These are phyloP conservation scores for Violaceomyces palustris DNA, from an alignment of 1,284 basidiomycete species.

Conservation along the genomic window DNA sequence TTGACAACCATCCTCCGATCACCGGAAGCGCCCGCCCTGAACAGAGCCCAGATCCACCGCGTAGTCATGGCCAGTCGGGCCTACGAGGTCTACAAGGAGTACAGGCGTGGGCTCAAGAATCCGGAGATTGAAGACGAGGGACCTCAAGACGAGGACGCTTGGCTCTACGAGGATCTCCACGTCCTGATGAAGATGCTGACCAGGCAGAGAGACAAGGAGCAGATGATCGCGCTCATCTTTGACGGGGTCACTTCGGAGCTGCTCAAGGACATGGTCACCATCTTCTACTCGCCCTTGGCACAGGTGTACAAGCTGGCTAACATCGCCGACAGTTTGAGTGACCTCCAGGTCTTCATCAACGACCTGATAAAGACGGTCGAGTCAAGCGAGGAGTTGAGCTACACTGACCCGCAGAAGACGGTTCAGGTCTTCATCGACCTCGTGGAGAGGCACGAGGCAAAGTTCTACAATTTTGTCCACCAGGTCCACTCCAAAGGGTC, in stretches of 20 bases:
- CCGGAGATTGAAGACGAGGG: slow-evolving; percentile 61
- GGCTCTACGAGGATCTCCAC: slow-evolving; percentile 51
- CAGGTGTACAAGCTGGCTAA: slow-evolving; percentile 97
- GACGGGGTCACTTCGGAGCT: slow-evolving; percentile 93
- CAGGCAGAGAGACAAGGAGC: slow-evolving; percentile 80
- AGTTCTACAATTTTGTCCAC: slow-evolving; percentile 96
- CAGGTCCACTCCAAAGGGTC: slow-evolving; percentile 97
- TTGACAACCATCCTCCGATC: slow-evolving; percentile 78
- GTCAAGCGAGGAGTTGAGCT: slow-evolving; percentile 76
- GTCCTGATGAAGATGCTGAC: slow-evolving; percentile 43
- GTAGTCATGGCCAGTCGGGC: slow-evolving; percentile 44
- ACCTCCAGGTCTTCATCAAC: slow-evolving; percentile 89
- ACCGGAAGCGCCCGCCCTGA: slow-evolving; percentile 63
- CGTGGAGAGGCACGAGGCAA: slow-evolving; percentile 85
- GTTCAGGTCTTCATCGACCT: slow-evolving; percentile 93
- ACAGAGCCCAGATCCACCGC: slow-evolving; percentile 37
- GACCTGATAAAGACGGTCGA: slow-evolving; percentile 95
- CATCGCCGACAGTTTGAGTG: slow-evolving; percentile 86
- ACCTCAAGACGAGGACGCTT: slow-evolving; percentile 48
- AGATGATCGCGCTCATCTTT: slow-evolving; percentile 87
- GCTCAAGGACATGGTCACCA: slow-evolving; percentile 96
- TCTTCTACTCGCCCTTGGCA: slow-evolving; percentile 96
- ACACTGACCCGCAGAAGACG: slow-evolving; percentile 75
- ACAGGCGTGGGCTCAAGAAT: slow-evolving; percentile 33
- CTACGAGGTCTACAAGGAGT: slow-evolving; percentile 46